Percentiles rank a stretch among this genome's conserved stretches.
These are phyloP conservation scores for Iris pallida DNA, from an alignment of 116 monocot species.

Conservation along the genomic window DNA sequence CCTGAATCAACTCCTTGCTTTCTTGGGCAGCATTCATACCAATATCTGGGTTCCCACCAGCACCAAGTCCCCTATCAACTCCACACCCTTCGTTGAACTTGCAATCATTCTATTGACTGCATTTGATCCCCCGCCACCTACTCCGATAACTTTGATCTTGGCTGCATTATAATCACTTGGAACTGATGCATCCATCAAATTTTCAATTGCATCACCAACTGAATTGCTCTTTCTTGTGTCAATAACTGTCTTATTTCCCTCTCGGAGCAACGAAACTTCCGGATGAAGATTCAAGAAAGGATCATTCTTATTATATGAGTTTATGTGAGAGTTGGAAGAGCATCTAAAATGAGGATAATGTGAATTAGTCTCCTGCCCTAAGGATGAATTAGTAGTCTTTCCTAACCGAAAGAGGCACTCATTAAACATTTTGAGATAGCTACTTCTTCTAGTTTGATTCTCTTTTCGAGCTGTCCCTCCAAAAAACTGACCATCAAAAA, in stretches of 20 bases:
- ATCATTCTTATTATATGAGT: slow-evolving; percentile 32
- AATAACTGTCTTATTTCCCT: slow-evolving; percentile 23
- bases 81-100: slow-evolving; percentile 70
- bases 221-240: slow-evolving; percentile 27
- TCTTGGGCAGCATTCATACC: slow-evolving; percentile 85
- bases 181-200: slow-evolving; percentile 14
- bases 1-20: slow-evolving; percentile 62
- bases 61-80: slow-evolving; percentile 73
- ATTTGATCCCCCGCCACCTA: slow-evolving; percentile 89
- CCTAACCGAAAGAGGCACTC: background rate
- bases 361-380: background rate
- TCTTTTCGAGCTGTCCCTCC: background rate
- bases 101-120: slow-evolving; percentile 86
- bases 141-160: slow-evolving; percentile 80
- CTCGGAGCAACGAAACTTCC: slow-evolving; percentile 58
- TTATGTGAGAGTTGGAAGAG: slow-evolving; percentile 29
- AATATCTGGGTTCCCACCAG: slow-evolving; percentile 83
- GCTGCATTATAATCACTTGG: slow-evolving; percentile 47
- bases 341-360: slow-evolving; percentile 17
- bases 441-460: background rate
- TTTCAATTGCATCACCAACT: slow-evolving; percentile 16
- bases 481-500: background rate
- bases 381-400: no score
- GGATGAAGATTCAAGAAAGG: slow-evolving; percentile 69
- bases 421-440: background rate